Evolutionary conservation across 257 asterid genomes (phyloP), one percentile per base, ranked within the genome.

Genomic region (Ocimum tenuiflorum): DNA sequence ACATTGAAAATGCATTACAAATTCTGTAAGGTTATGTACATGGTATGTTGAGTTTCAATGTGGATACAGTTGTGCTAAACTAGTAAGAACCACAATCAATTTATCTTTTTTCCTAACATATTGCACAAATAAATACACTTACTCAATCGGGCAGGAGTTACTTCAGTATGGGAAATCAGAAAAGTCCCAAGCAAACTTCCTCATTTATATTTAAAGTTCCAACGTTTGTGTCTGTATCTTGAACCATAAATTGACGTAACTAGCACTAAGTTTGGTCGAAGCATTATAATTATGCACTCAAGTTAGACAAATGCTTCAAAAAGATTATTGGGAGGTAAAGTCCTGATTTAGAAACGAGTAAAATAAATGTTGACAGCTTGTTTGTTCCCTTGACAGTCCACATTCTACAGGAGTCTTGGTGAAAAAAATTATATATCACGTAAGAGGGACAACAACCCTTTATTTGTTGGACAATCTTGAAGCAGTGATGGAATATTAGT

Each of bases 1-100:
- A 36, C 39, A 60, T 68, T 56, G 15, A 73, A 59, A 53, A 41
- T 17, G 35, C 13, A 22, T 7, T 29, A 71, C 49, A 52, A 48
- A 2, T 48, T 46, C 3, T 15, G 47, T 4, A 43, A 15, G 23
- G 11, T 24, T 24, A 24, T 24, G 4, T 1, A 24, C 4, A 24
- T 24, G 31, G 1, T 10, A 22, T 22, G 6, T 10, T 14, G 13
- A 5, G 8, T 45, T 18, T 17, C 29, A 7, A 12, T 20, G 12
- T 45, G 15, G 27, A 22, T 59, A 61, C 3, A 19, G 48, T 29
- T 62, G 19, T 18, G 31, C 52, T 35, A 56, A 52, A 73, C 57
- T 49, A 45, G 63, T 7, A n/a, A 18, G 46, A 23, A 61, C 6
- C 51, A 12, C 6, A n/a, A 22, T 53, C 12, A 7, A 50, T 18